These are phyloP conservation scores for Amoebophrya sp. DNA, from an alignment of 169 alveolate species.

Conservation along the genomic window DNA sequence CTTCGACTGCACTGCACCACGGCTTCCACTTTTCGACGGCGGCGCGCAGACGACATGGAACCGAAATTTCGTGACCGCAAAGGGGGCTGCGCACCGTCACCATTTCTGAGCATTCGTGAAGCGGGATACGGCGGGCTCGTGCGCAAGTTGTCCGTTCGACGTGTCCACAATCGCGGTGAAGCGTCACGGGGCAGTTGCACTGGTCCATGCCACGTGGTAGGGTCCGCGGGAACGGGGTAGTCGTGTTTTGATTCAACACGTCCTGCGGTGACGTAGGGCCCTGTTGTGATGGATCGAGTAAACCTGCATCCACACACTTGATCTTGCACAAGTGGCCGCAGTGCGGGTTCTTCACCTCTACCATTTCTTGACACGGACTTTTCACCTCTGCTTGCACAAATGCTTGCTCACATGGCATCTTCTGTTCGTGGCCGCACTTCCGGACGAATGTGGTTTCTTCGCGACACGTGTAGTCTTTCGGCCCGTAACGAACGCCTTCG, in stretches of 20 bases:
- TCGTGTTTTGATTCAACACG: neutral
- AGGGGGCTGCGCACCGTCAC: neutral
- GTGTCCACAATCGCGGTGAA: neutral
- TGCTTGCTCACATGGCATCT: neutral
- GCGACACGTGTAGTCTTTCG: neutral
- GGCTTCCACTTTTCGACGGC: neutral
- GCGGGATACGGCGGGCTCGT: neutral
- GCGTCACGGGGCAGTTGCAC: neutral
- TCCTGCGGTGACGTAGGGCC: neutral
- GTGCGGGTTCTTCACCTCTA: neutral
- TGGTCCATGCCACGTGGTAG: neutral
- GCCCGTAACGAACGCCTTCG: neutral
- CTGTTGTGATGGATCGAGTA: neutral
- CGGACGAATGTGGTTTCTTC: neutral
- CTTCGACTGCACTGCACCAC: neutral
- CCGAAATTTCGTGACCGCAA: neutral
- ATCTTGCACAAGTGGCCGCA: neutral
- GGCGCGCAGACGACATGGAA: neutral
- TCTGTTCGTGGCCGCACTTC: neutral
- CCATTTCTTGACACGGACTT: neutral
- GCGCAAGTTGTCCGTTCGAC: neutral
- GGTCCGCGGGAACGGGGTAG: neutral
- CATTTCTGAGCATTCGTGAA: neutral
- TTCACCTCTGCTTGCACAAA: neutral
- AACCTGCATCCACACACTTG: neutral